Conservation (phyloP, 306 rosid species). For the Styphnolobium japonicum region DNA sequence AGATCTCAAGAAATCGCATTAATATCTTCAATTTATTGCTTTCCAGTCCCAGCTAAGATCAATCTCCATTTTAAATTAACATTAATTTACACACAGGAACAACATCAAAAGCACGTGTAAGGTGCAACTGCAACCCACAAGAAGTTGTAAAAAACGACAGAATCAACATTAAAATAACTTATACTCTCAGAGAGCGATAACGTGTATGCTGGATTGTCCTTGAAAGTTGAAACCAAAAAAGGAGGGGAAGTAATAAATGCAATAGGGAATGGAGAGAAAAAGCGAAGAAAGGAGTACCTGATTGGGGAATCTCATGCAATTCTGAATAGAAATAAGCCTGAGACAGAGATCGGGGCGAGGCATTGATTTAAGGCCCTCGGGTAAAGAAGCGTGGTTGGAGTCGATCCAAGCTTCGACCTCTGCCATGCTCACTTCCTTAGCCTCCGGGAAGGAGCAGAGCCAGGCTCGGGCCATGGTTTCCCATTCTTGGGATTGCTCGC, state of each 20-base stretch:
- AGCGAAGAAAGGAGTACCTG: slow-evolving; percentile 32
- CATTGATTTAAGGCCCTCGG: slow-evolving; percentile 78
- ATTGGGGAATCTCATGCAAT: slow-evolving; percentile 64
- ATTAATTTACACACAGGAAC: not conserved
- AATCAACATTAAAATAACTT: not conserved
- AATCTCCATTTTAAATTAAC: not conserved
- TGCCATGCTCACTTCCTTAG: slow-evolving; percentile 69
- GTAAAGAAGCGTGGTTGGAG: slow-evolving; percentile 64
- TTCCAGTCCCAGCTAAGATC: not conserved
- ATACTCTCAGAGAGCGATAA: not conserved
- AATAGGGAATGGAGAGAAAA: not conserved
- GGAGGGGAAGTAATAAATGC: not conserved
- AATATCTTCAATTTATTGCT: not conserved
- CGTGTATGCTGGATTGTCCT: not conserved
- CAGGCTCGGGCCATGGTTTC: slow-evolving; percentile 97
- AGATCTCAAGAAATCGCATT: not conserved
- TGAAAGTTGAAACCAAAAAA: no score
- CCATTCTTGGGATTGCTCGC: slow-evolving; percentile 75
- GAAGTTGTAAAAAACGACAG: not conserved
- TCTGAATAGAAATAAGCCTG: slow-evolving; percentile 78
- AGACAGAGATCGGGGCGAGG: slow-evolving; percentile 80
- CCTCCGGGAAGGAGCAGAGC: slow-evolving; percentile 76
- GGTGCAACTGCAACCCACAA: no score
- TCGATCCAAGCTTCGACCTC: slow-evolving; percentile 96
- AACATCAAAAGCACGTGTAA: not conserved